Conservation (phyloP, 108 stramenopile genomes). For the Fistulifera pelliculosa region DNA sequence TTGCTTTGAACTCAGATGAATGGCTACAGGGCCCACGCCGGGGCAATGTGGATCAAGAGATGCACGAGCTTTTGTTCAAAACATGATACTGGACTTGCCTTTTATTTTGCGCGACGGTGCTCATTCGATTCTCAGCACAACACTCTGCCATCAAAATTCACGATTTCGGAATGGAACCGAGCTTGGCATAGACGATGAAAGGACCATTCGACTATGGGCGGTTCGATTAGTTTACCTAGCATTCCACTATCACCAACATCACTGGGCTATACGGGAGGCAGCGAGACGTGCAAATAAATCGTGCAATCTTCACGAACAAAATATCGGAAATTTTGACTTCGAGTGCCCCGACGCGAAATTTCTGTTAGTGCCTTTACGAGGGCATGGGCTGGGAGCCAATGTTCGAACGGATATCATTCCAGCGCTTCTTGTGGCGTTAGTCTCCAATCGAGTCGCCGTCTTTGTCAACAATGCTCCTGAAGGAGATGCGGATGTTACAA, state of each 20-base stretch:
- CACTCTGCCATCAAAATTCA: constrained; percentile 22
- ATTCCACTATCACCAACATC: constrained; percentile 33
- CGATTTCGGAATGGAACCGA: constrained; percentile 8
- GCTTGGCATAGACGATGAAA: not conserved
- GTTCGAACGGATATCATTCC: constrained; percentile 9
- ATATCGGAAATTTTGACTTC: constrained; percentile 17
- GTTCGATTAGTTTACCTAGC: constrained; percentile 28
- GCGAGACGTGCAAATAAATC: constrained; percentile 4
- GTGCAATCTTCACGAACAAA: not conserved
- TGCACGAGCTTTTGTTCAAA: not conserved
- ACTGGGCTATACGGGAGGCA: constrained; percentile 24
- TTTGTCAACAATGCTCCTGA: constrained; percentile 9
- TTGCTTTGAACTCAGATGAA: not conserved
- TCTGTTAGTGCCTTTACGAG: constrained; percentile 3
- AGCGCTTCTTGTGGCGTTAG: constrained; percentile 8
- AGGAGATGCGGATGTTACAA: constrained; percentile 1
- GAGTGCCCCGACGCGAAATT: constrained; percentile 25
- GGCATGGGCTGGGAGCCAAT: constrained; percentile 14
- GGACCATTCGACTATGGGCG: constrained; percentile 15
- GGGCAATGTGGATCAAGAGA: not conserved
- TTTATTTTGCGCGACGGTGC: not conserved
- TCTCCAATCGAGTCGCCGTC: constrained; percentile 12
- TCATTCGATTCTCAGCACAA: constrained; percentile 10
- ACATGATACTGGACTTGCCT: not conserved
- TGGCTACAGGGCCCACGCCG: not conserved